A percentile compares a stretch with the other conserved stretches of the same genome.
These are phyloP conservation scores for Mortierella alpina DNA, from an alignment of 192 early-diverging fungal species.

Conservation along the genomic window DNA sequence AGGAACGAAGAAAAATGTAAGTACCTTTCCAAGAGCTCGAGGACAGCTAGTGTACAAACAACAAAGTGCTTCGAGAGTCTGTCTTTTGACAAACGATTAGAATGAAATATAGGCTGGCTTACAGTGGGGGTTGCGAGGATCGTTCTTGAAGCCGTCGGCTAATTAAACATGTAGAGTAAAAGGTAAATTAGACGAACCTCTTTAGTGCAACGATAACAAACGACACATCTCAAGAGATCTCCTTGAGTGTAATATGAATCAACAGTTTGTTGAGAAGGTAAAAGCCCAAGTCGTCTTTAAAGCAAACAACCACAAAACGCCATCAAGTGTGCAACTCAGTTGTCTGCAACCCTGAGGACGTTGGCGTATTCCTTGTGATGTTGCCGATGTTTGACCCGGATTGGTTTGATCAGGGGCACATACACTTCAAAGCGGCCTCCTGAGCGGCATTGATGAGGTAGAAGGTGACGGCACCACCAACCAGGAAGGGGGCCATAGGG, in stretches of 20 bases:
- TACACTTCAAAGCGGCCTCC: constrained; percentile 60
- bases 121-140: constrained; percentile 66
- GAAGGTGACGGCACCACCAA: constrained; percentile 58
- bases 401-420: constrained; percentile 1
- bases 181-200: not conserved
- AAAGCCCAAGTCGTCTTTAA: too few relatives aligned
- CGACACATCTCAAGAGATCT: not conserved
- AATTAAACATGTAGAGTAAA: not conserved
- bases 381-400: not conserved
- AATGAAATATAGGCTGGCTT: constrained; percentile 20
- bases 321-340: too few relatives aligned
- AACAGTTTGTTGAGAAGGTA: too few relatives aligned
- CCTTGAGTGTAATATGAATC: too few relatives aligned
- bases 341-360: too few relatives aligned
- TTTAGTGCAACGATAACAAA: not conserved
- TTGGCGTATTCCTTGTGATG: not conserved
- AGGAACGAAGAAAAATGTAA: not conserved
- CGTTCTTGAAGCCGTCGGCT: constrained; percentile 63
- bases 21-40: not conserved
- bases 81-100: not conserved
- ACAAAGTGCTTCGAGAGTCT: too few relatives aligned
- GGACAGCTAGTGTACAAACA: not conserved
- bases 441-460: constrained; percentile 62
- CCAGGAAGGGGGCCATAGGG: constrained; percentile 64
- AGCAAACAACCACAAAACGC: too few relatives aligned